Base-by-base conservation (phyloP, 1,284 basidiomycete genomes). In the Cronartium quercuum region DNA sequence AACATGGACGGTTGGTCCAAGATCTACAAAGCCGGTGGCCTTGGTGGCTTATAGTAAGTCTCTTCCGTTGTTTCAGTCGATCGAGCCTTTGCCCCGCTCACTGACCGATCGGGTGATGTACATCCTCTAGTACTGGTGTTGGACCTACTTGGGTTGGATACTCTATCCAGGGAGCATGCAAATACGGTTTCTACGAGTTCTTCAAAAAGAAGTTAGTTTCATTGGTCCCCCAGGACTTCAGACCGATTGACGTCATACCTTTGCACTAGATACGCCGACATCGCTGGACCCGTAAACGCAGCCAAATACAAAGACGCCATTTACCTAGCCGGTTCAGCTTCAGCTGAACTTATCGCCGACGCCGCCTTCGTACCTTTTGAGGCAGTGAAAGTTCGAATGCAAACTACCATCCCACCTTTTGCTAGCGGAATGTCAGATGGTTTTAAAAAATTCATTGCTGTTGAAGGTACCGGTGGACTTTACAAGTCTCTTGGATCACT, bases 381-480 rank as follows among this genome's bases (percentile, higher is more conserved):
- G 76, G 79, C 80, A 47, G 79, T 81, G 78, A 81, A 81, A 78
- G 80, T 81, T 70, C 78, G 80, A 78, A 81, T 81, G 77, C 80
- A 81, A 76, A 81, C 80, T 70, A 80, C 80, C 38, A 79, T 80
- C 77, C 80, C 80, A 67, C 79, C 80, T 44, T 80, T 80, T 68
- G 80, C 80, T 63, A 70, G 64, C 12, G 77, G 78, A 44, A 78
- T 78, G 71, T 65, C 75, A 55, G 74, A 76, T 42, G 80, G 78
- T 60, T 55, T 80, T 68, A 68, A 77, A 44, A 80, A 80, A 75
- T 77, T 81, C 71, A 75, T 78, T 51, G 80, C 80, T 63, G 47
- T 71, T 29, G 80, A 81, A 37, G 80, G 80, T 58, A 76, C 78
- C 68, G 80, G 79, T 62, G 80, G 78, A 40, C 78, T 81, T 44